Evolutionary conservation across 768 basidiomycete genomes (phyloP).

Genomic region (Tricholoma matsutake): DNA sequence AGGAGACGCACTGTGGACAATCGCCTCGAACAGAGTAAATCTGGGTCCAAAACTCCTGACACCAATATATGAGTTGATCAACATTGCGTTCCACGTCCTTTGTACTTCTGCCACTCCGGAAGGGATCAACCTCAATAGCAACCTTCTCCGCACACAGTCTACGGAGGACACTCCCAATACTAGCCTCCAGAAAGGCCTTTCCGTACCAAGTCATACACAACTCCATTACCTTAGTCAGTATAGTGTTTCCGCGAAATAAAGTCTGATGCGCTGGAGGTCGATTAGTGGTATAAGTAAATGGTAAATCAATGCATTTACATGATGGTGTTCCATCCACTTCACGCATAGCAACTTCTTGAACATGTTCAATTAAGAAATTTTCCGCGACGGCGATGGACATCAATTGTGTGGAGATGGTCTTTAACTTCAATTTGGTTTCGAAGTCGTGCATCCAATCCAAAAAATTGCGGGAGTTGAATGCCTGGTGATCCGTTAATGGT

Average conservation of each 20-base stretch:
- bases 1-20: conserved; percentile 65
- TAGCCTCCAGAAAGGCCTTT: conserved; percentile 74
- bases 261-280: conserved; percentile 64
- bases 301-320: conserved; percentile 41
- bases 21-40: conserved; percentile 71
- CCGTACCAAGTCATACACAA: conserved; percentile 81
- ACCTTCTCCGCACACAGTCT: conserved; percentile 70
- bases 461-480: conserved; percentile 56
- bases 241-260: conserved; percentile 67
- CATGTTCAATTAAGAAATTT: conserved; percentile 60
- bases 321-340: conserved; percentile 69
- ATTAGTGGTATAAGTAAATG: not conserved
- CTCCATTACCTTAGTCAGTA: conserved; percentile 73
- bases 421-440: conserved; percentile 63
- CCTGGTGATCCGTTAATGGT: conserved; percentile 29
- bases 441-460: conserved; percentile 76
- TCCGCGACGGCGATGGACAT: conserved; percentile 70
- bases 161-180: conserved; percentile 69
- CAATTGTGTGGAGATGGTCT: conserved; percentile 56
- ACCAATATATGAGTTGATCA: conserved; percentile 73
- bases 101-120: conserved; percentile 54
- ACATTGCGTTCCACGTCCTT: conserved; percentile 67
- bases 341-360: conserved; percentile 63
- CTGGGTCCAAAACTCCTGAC: conserved; percentile 74
- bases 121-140: conserved; percentile 80